Evolutionary conservation across 768 basidiomycete genomes (phyloP).

Genomic region (Termitomyces sp.): DNA sequence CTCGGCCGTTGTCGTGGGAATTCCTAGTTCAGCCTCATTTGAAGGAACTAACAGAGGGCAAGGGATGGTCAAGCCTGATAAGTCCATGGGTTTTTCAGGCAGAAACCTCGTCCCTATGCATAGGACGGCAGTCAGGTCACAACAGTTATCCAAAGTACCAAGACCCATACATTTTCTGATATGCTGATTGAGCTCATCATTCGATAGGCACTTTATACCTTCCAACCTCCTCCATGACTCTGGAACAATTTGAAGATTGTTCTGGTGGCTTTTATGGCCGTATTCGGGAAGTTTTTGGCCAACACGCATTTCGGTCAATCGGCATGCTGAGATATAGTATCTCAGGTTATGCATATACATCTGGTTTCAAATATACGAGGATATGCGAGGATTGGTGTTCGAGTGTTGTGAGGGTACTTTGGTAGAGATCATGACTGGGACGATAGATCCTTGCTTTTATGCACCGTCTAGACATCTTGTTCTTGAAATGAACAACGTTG

Average conservation of each 20-base stretch:
- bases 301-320: conserved; percentile 41
- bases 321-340: conserved; percentile 45
- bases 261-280: conserved; percentile 47
- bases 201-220: conserved; percentile 36
- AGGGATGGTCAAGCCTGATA: conserved; percentile 41
- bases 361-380: neutral
- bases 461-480: neutral
- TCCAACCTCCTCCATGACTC: conserved; percentile 54
- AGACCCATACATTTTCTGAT: conserved; percentile 38
- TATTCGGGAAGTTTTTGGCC: conserved; percentile 33
- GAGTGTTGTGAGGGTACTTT: neutral
- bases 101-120: conserved; percentile 34
- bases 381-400: neutral
- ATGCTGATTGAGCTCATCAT: conserved; percentile 27
- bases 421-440: neutral
- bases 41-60: conserved; percentile 33
- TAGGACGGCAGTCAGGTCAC: neutral
- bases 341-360: conserved; percentile 45
- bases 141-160: neutral
- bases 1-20: conserved; percentile 43
- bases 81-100: neutral
- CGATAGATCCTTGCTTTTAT: neutral
- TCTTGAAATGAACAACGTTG: neutral
- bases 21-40: conserved; percentile 29
- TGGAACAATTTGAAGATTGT: conserved; percentile 41